Evolutionary conservation across 768 basidiomycete genomes (phyloP).

Genomic region (Suillus sp.): DNA sequence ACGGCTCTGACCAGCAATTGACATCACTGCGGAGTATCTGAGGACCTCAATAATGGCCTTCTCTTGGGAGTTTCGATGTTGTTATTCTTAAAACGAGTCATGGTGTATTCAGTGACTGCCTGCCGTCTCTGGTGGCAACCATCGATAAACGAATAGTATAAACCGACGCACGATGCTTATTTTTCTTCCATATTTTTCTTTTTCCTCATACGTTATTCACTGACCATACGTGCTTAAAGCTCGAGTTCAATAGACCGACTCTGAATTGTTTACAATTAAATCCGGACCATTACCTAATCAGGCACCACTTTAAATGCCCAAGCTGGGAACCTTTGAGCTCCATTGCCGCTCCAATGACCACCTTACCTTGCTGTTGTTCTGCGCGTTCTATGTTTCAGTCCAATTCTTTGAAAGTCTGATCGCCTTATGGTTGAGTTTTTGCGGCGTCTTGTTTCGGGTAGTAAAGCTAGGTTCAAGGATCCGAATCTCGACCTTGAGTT

Average conservation of each 20-base stretch:
- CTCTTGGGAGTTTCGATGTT: background rate
- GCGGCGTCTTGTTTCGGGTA: conserved; percentile 77
- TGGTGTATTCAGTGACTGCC: background rate
- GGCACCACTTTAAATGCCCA: background rate
- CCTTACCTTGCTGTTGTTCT: background rate
- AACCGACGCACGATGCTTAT: background rate
- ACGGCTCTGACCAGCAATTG: background rate
- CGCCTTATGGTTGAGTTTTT: conserved; percentile 61
- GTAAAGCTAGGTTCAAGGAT: conserved; percentile 78
- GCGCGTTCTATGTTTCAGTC: background rate
- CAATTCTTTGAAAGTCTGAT: background rate
- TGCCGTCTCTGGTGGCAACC: background rate
- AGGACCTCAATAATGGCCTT: background rate
- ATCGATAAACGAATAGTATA: background rate
- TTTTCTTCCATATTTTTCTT: too few relatives aligned
- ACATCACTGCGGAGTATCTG: background rate
- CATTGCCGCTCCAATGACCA: background rate
- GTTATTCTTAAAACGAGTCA: background rate
- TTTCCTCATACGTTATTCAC: background rate
- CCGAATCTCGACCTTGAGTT: conserved; percentile 67
- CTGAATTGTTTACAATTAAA: too few relatives aligned
- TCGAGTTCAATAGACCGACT: too few relatives aligned
- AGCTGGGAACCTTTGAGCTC: background rate
- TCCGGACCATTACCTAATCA: too few relatives aligned
- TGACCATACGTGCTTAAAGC: too few relatives aligned